phyloP scores from a whole-genome alignment of 768 basidiomycete genomes.

The Hemileccinum impolitum region DNA sequence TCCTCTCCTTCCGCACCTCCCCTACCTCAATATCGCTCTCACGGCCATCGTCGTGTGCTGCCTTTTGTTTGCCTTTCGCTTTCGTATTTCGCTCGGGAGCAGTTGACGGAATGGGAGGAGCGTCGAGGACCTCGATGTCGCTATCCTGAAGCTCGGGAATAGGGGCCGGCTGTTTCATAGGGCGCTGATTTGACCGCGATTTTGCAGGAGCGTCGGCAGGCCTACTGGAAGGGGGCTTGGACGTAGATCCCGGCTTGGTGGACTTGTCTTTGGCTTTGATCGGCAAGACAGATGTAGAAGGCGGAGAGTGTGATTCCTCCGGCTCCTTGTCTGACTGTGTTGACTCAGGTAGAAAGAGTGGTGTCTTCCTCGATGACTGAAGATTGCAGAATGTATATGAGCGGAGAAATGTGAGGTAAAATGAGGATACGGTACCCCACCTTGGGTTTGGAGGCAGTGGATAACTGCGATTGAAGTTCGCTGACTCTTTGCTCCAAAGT shows the following conservation, averaged over 20 bases:
- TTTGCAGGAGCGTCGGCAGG: conserved; percentile 19
- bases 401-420: conserved; percentile 12
- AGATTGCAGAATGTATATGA: background rate
- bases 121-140: conserved; percentile 30
- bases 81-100: conserved; percentile 27
- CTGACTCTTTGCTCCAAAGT: conserved; percentile 38
- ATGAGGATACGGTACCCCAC: conserved; percentile 1
- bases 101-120: conserved; percentile 9
- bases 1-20: conserved; percentile 30
- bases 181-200: conserved; percentile 22
- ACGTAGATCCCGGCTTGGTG: conserved; percentile 9
- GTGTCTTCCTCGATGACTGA: conserved; percentile 13
- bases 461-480: conserved; percentile 44
- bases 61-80: conserved; percentile 41
- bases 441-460: conserved; percentile 34
- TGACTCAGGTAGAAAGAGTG: conserved; percentile 4
- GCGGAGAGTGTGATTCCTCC: conserved; percentile 11
- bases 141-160: conserved; percentile 23
- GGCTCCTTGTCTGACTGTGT: conserved; percentile 25
- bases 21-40: conserved; percentile 15
- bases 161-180: conserved; percentile 14
- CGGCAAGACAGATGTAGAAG: conserved; percentile 12
- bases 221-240: conserved; percentile 19
- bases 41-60: conserved; percentile 13
- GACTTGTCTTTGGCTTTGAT: conserved; percentile 16